phyloP scores from a whole-genome alignment of 805 yeast species.

The Zygosaccharomyces bisporus region DNA sequence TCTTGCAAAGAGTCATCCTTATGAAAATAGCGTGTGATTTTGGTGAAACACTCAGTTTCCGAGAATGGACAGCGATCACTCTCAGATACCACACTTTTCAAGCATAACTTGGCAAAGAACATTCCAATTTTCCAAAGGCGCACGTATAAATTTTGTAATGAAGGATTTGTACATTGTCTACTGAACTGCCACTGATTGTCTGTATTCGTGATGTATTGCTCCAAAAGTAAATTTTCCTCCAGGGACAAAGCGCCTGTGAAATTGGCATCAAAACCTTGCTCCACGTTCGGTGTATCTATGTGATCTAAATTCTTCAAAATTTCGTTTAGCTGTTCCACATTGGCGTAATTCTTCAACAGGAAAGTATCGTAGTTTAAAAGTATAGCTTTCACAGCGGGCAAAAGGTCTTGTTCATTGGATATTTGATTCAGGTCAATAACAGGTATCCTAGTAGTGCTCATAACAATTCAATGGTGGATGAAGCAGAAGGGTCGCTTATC shows the following conservation, averaged over 20 bases:
- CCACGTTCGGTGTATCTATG: slow-evolving; percentile 11
- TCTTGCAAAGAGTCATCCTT: slow-evolving; percentile 12
- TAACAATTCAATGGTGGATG: background rate
- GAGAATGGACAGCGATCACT: background rate
- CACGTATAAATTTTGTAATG: slow-evolving; percentile 18
- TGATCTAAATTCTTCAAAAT: slow-evolving; percentile 11
- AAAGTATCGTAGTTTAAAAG: slow-evolving; percentile 27
- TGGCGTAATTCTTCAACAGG: slow-evolving; percentile 33
- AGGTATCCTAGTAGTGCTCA: slow-evolving; percentile 15
- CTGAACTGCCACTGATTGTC: slow-evolving; percentile 18
- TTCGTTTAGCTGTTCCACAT: slow-evolving; percentile 19
- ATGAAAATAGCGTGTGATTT: slow-evolving; percentile 23
- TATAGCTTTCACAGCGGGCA: slow-evolving; percentile 24
- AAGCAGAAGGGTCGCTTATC: background rate
- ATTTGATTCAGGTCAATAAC: slow-evolving; percentile 28
- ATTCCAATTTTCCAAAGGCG: slow-evolving; percentile 24
- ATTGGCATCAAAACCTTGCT: slow-evolving; percentile 28
- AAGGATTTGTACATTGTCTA: slow-evolving; percentile 16
- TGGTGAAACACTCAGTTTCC: slow-evolving; percentile 16
- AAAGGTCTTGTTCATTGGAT: slow-evolving; percentile 24
- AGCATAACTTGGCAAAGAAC: slow-evolving; percentile 23
- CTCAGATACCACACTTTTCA: slow-evolving; percentile 18
- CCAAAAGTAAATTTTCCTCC: slow-evolving; percentile 19
- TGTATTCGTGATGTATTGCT: slow-evolving; percentile 30
- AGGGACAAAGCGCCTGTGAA: slow-evolving; percentile 27